Percentiles rank a stretch among this genome's conserved stretches.
These are phyloP conservation scores for Saraca asoca DNA, from an alignment of 331 rosid genomes.

Conservation along the genomic window DNA sequence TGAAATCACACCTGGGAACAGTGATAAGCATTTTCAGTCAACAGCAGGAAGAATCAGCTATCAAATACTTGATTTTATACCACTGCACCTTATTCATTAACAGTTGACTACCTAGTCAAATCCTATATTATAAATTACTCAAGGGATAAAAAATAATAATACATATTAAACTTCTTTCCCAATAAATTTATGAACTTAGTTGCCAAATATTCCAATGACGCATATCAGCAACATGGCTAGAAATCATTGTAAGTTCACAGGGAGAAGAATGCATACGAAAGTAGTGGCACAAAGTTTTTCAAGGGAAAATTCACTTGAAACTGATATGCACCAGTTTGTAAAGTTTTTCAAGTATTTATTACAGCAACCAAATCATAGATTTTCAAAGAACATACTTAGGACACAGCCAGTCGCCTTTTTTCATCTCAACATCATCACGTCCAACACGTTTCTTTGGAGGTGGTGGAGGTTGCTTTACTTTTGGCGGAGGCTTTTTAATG, in stretches of 20 bases:
- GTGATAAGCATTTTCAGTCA: conserved; percentile 39
- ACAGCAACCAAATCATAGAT: conserved; percentile 29
- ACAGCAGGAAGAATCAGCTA: conserved; percentile 25
- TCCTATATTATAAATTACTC: neutral
- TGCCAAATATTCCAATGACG: conserved; percentile 1
- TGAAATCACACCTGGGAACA: conserved; percentile 86
- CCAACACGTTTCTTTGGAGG: conserved; percentile 88
- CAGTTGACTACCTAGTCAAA: conserved; percentile 15
- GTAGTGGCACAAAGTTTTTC: conserved; percentile 1
- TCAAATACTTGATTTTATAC: conserved; percentile 18
- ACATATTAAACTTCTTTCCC: neutral
- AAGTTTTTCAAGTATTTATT: conserved; percentile 2
- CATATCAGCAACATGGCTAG: conserved; percentile 17
- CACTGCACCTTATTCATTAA: conserved; percentile 7
- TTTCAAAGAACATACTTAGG: conserved; percentile 69
- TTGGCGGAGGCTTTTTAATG: conserved; percentile 78
- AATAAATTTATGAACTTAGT: neutral
- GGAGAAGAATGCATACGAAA: conserved; percentile 12
- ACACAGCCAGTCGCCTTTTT: conserved; percentile 97
- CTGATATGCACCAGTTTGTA: conserved; percentile 19
- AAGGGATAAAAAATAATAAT: neutral
- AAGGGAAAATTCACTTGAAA: conserved; percentile 28
- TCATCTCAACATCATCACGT: conserved; percentile 96
- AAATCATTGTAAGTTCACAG: conserved; percentile 8
- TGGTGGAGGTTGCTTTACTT: conserved; percentile 93